These are phyloP conservation scores for Claviceps maximensis DNA, from an alignment of 2,329 filamentous ascomycete genomes.

Conservation along the genomic window DNA sequence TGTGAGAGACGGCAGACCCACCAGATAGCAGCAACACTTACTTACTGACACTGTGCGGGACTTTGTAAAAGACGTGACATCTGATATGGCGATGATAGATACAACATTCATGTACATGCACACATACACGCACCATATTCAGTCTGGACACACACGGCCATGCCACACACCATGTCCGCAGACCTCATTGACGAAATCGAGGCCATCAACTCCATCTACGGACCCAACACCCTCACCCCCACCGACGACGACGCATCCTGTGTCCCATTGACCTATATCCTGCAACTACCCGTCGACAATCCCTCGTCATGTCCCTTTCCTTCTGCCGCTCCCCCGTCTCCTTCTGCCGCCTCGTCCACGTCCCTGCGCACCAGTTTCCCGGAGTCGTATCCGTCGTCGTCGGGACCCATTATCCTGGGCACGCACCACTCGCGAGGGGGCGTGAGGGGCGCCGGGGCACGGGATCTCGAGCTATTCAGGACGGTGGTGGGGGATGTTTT, in stretches of 20 bases:
- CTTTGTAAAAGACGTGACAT: too few species aligned
- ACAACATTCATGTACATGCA: neutral
- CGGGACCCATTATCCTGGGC: conserved; percentile 58
- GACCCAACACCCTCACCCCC: conserved; percentile 13
- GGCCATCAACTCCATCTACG: conserved; percentile 77
- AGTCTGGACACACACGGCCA: neutral
- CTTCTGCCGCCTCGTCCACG: neutral
- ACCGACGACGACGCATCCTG: neutral
- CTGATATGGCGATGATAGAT: too few species aligned
- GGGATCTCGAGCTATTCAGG: conserved; percentile 55
- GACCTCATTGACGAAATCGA: conserved; percentile 61
- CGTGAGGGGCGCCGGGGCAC: conserved; percentile 57
- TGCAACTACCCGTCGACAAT: conserved; percentile 53
- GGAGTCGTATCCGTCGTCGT: conserved; percentile 56
- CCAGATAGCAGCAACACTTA: too few species aligned
- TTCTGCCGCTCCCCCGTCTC: neutral
- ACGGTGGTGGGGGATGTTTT: conserved; percentile 56
- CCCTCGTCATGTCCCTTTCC: too few species aligned
- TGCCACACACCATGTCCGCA: conserved; percentile 33
- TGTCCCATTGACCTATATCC: conserved; percentile 42
- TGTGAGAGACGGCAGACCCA: too few species aligned
- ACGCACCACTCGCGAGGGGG: conserved; percentile 71
- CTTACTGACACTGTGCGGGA: neutral
- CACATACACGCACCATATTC: neutral
- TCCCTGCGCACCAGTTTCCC: conserved; percentile 55